These are phyloP conservation scores for Nakaseomyces sp. DNA, from an alignment of 1,139 yeast genomes.

Conservation along the genomic window DNA sequence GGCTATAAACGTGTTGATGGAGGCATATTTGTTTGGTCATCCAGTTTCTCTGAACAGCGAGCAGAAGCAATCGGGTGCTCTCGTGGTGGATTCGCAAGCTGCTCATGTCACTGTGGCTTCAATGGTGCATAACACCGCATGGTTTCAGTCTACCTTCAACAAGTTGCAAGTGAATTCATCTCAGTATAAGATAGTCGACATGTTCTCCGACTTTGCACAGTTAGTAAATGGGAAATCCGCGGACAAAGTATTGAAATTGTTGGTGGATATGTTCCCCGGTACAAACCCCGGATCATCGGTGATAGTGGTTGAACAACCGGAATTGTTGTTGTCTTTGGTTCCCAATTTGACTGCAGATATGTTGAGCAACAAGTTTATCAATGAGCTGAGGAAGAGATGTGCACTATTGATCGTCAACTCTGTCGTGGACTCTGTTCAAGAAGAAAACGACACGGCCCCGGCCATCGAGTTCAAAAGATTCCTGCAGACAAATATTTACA, in stretches of 20 bases:
- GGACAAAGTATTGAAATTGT: conserved; percentile 13
- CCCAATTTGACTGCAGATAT: conserved; percentile 24
- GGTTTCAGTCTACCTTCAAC: conserved; percentile 16
- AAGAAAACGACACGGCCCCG: conserved; percentile 11
- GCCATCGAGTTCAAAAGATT: conserved; percentile 23
- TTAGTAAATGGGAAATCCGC: conserved; percentile 24
- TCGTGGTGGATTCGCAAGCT: not conserved
- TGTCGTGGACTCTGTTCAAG: conserved; percentile 17
- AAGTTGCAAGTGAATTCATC: conserved; percentile 19
- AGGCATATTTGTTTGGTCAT: conserved; percentile 26
- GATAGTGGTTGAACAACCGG: conserved; percentile 29
- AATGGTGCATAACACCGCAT: conserved; percentile 22
- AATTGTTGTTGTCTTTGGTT: conserved; percentile 23
- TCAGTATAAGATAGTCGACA: conserved; percentile 17
- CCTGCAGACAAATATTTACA: conserved; percentile 18
- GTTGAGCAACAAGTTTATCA: conserved; percentile 21
- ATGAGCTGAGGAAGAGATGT: conserved; percentile 23
- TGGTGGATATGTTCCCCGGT: conserved; percentile 18
- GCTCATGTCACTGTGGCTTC: conserved; percentile 22
- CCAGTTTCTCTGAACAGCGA: conserved; percentile 21
- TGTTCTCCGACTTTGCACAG: conserved; percentile 21
- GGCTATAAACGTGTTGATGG: conserved; percentile 41
- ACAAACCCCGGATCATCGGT: conserved; percentile 9
- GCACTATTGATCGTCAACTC: conserved; percentile 22
- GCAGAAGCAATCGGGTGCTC: not conserved